phyloP scores from a whole-genome alignment of 345 rosid genomes.

The Tarenaya hassleriana region DNA sequence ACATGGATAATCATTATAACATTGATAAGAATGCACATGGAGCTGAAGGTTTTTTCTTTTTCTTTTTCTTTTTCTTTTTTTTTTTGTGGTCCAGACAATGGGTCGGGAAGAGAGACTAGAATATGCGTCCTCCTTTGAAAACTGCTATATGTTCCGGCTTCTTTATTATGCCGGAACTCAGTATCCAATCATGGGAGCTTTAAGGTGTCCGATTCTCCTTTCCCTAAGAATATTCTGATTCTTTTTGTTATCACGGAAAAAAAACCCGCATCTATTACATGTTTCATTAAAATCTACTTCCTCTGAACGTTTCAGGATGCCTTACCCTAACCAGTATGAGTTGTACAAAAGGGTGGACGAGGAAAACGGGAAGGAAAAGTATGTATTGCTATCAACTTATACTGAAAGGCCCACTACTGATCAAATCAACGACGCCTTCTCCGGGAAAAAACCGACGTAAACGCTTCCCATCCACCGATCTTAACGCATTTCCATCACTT shows the following conservation, averaged over 20 bases:
- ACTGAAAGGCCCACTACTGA: constrained; percentile 52
- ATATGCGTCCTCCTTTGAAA: constrained; percentile 82
- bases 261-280: no score
- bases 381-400: constrained; percentile 48
- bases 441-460: constrained; percentile 52
- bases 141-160: constrained; percentile 77
- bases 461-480: not conserved
- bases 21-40: constrained; percentile 15
- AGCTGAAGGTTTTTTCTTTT: no score
- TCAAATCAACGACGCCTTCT: constrained; percentile 70
- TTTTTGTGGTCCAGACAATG: constrained; percentile 52
- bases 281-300: not conserved
- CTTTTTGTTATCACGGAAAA: no score
- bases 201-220: constrained; percentile 43
- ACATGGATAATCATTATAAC: constrained; percentile 3
- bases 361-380: constrained; percentile 54
- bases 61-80: no score
- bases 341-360: constrained; percentile 67
- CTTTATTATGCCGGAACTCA: constrained; percentile 90
- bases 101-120: constrained; percentile 84
- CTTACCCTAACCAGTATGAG: constrained; percentile 57
- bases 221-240: not conserved
- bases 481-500: not conserved
- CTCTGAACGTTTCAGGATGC: constrained; percentile 44
- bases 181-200: constrained; percentile 96